These are phyloP conservation scores for Fusarium sp. DNA, from an alignment of 2,329 filamentous ascomycete species.

Conservation along the genomic window DNA sequence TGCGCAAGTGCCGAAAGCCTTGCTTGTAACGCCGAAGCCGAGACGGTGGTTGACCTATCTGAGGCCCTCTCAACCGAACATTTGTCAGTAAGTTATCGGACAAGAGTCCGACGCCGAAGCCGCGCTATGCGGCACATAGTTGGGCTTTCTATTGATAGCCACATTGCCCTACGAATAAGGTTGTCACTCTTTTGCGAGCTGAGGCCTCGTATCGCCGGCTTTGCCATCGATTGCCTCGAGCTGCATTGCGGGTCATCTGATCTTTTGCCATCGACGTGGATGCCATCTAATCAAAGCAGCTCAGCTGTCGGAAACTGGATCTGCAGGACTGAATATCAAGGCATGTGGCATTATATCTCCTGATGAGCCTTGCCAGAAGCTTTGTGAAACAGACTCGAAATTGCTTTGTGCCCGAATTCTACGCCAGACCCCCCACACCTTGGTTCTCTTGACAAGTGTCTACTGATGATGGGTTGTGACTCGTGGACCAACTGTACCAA, in stretches of 20 bases:
- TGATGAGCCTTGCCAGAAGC: slow-evolving; percentile 4
- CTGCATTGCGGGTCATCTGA: slow-evolving; percentile 30
- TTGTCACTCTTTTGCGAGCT: neutral
- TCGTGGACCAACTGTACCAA: neutral
- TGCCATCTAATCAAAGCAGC: slow-evolving; percentile 9
- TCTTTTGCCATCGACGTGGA: slow-evolving; percentile 9
- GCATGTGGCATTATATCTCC: slow-evolving; percentile 1
- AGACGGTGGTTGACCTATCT: neutral
- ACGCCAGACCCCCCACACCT: neutral
- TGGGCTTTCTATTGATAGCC: neutral
- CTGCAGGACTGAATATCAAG: slow-evolving; percentile 2
- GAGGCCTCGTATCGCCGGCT: neutral
- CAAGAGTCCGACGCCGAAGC: slow-evolving; percentile 2
- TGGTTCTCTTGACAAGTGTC: slow-evolving; percentile 14
- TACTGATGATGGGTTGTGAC: slow-evolving; percentile 5
- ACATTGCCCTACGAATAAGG: neutral
- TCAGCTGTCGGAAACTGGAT: neutral
- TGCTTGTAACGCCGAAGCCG: neutral
- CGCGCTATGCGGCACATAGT: slow-evolving; percentile 5
- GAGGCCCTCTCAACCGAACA: neutral
- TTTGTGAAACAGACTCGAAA: slow-evolving; percentile 15
- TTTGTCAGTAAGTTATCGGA: neutral
- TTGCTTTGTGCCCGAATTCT: neutral
- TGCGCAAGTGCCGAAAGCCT: neutral
- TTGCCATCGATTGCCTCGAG: slow-evolving; percentile 5